Evolutionary conservation across 768 basidiomycete species (phyloP).

Genomic region (Rossbeevera mucosa): DNA sequence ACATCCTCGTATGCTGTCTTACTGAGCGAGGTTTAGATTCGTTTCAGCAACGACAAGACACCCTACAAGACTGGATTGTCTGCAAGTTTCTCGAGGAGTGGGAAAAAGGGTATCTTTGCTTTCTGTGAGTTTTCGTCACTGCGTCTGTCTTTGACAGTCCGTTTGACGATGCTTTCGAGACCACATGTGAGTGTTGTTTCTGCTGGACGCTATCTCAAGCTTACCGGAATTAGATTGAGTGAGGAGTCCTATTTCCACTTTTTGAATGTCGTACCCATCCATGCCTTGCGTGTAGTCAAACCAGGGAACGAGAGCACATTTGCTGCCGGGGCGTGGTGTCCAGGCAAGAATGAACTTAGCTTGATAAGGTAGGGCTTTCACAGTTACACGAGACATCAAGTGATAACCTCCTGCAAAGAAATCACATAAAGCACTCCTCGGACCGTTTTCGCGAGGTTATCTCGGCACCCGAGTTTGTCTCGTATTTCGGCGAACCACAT

Average conservation of each 20-base stretch:
- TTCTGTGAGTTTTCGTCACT: conserved; percentile 51
- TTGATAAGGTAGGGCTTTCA: conserved; percentile 55
- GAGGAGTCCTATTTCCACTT: conserved; percentile 5
- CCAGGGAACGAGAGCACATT: conserved; percentile 65
- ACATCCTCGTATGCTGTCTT: background rate
- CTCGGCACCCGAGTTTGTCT: conserved; percentile 64
- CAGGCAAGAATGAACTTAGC: conserved; percentile 71
- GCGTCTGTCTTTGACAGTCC: background rate
- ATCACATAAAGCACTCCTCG: conserved; percentile 60
- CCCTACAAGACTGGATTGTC: conserved; percentile 86
- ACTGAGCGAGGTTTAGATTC: conserved; percentile 43
- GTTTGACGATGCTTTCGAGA: conserved; percentile 18
- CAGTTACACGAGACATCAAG: background rate
- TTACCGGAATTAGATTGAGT: conserved; percentile 18
- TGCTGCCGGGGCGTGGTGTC: conserved; percentile 79
- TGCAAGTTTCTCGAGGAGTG: conserved; percentile 83
- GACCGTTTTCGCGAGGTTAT: conserved; percentile 63
- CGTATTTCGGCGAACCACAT: conserved; percentile 67
- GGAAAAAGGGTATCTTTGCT: conserved; percentile 87
- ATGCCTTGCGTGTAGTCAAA: conserved; percentile 42
- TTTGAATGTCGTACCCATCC: conserved; percentile 1
- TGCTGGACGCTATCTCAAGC: background rate
- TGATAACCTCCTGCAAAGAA: conserved; percentile 31
- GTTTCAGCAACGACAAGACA: conserved; percentile 93
- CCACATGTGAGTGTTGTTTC: conserved; percentile 13